These are phyloP conservation scores for Zygosaccharomyces gambellarensis DNA, from an alignment of 805 yeast species.

Conservation along the genomic window DNA sequence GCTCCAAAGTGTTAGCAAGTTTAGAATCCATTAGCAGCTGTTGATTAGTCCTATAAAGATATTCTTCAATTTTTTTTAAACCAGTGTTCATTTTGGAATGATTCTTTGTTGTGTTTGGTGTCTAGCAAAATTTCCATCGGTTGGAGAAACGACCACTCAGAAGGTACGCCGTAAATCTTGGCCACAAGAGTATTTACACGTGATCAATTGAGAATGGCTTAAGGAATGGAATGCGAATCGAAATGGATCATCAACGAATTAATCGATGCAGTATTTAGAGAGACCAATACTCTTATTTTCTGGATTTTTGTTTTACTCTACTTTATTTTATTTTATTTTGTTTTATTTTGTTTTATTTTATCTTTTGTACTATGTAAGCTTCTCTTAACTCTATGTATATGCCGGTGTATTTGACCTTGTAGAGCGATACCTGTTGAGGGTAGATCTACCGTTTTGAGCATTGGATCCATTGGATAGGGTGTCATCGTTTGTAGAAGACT, in stretches of 20 bases:
- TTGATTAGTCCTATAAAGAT: neutral
- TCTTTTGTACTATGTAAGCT: neutral
- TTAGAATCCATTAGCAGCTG: neutral
- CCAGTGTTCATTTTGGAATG: neutral
- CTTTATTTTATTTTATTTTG: no score
- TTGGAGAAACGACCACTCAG: neutral
- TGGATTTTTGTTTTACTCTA: no score
- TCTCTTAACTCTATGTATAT: slow-evolving; percentile 6
- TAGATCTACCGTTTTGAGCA: slow-evolving; percentile 3
- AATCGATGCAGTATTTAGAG: no score
- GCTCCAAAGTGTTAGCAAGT: neutral
- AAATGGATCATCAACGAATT: no score
- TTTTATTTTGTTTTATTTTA: neutral
- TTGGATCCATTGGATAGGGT: slow-evolving; percentile 13
- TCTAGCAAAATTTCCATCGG: neutral
- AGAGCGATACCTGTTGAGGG: slow-evolving; percentile 16
- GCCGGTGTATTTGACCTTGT: slow-evolving; percentile 22
- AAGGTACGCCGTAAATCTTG: no score
- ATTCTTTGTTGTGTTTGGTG: neutral
- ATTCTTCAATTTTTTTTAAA: neutral
- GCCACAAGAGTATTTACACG: no score
- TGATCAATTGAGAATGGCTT: no score
- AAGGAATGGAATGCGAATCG: no score
- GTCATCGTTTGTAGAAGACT: slow-evolving; percentile 7
- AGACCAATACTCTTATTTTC: no score